Evolutionary conservation across 257 asterid species (phyloP).

Genomic region (Schizonepeta tenuifolia): DNA sequence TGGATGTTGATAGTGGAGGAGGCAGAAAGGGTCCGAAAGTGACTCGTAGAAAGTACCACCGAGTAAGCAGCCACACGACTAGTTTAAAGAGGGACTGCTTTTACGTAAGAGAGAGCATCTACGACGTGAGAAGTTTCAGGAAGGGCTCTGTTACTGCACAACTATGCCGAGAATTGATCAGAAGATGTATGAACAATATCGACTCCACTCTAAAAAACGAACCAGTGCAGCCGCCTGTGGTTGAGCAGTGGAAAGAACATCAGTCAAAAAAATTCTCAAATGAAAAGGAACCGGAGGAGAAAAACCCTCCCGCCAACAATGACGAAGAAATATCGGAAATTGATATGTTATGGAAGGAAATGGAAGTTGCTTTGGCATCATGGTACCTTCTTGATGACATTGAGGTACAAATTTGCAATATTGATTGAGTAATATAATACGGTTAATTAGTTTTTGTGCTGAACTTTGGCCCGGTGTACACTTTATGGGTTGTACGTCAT

Average conservation of each 20-base stretch:
- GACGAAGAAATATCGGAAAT: constrained; percentile 82
- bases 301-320: constrained; percentile 21
- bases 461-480: too few species aligned
- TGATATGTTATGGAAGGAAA: constrained; percentile 92
- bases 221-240: constrained; percentile 72
- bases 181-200: constrained; percentile 81
- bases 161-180: constrained; percentile 78
- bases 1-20: constrained; percentile 48
- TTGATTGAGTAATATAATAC: background rate
- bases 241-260: constrained; percentile 86
- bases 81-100: constrained; percentile 64
- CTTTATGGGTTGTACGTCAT: too few species aligned
- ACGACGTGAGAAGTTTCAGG: constrained; percentile 72
- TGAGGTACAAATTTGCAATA: constrained; percentile 53
- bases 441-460: too few species aligned
- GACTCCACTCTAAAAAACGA: constrained; percentile 79
- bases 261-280: constrained; percentile 49
- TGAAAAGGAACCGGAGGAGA: constrained; percentile 43
- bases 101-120: constrained; percentile 78
- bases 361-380: constrained; percentile 93
- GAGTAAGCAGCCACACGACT: constrained; percentile 39
- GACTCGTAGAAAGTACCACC: constrained; percentile 42
- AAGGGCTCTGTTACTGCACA: constrained; percentile 82
- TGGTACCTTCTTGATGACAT: constrained; percentile 73
- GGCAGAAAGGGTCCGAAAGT: constrained; percentile 39